Base-by-base conservation (phyloP, 371 early-diverging fungal genomes). In the Funneliformis caledonium region DNA sequence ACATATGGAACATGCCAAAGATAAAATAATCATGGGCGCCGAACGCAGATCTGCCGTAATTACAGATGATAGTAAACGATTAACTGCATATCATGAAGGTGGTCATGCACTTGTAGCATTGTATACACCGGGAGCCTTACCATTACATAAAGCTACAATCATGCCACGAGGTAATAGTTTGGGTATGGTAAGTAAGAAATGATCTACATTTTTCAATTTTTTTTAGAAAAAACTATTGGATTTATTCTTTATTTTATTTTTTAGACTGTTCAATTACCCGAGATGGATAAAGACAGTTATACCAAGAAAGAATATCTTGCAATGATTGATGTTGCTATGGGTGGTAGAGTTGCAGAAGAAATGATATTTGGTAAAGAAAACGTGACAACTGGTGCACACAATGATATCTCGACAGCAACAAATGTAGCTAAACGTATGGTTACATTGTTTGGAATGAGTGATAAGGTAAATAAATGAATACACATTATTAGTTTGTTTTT, bases 61-160 rank as follows among this genome's bases (percentile, higher is more conserved):
- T 72, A 95, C 97, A 1, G 95, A 94, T 43, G 93, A 96, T 72
- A 92, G 89, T 83, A 96, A 96, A 82, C 88, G 89, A 37, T 84
- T 96, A 48, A 98, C 98, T 3, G 98, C 99, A 1, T 99, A 97
- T 83, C 99, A 99, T 84, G 99, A 99, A 86, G 98, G 97, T 48
- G 99, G 99, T 0, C 99, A 99, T 85, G 95, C 99, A 0, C 87
- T 99, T 50, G 97, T 97, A 4, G 98, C 98, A 4, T 90, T 96
- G 81, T 96, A 94, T 87, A 98, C 98, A n/a, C 91, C 92, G 4
- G 97, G 97, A 6, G 97, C 99, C 9, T 91, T 95, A 91, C 97
- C 98, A n/a, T 84, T 99, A 76, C 98, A 98, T 88, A 99, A 99
- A 84, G 99, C 98, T 3, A 98, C 98, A 4, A 96, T 99, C 61